phyloP scores from a whole-genome alignment of 2,329 filamentous ascomycete genomes.

The Ustulina deusta region DNA sequence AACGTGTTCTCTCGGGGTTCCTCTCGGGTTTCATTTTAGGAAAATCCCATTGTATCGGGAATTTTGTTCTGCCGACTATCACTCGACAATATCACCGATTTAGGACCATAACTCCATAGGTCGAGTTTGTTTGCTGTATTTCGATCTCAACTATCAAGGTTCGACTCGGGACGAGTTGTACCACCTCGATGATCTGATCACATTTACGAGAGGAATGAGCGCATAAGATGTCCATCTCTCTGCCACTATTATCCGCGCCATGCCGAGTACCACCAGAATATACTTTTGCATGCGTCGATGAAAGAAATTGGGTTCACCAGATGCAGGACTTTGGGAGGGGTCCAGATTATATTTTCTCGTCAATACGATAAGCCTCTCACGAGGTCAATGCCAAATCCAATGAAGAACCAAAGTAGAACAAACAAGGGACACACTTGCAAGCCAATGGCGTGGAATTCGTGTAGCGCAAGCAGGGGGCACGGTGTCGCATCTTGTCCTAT shows the following conservation, averaged over 20 bases:
- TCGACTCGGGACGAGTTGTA: conserved; percentile 7
- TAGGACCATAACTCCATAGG: not conserved
- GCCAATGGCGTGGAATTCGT: conserved; percentile 32
- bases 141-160: not conserved
- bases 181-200: conserved; percentile 34
- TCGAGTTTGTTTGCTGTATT: conserved; percentile 7
- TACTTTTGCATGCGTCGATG: conserved; percentile 7
- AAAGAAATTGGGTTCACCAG: conserved; percentile 9
- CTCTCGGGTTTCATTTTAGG: not conserved
- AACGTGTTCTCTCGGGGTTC: not conserved
- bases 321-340: conserved; percentile 25
- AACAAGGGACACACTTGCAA: conserved; percentile 22
- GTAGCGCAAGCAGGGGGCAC: conserved; percentile 29
- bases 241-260: conserved; percentile 14
- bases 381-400: conserved; percentile 23
- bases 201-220: conserved; percentile 7
- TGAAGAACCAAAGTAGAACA: conserved; percentile 23
- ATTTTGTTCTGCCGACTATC: not conserved
- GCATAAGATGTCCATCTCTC: conserved; percentile 5
- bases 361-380: conserved; percentile 27
- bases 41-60: conserved; percentile 5
- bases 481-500: conserved; percentile 36
- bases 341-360: conserved; percentile 13
- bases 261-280: conserved; percentile 19
- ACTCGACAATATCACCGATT: not conserved